phyloP scores from a whole-genome alignment of 805 yeast species.

The Starmerella apicola region DNA sequence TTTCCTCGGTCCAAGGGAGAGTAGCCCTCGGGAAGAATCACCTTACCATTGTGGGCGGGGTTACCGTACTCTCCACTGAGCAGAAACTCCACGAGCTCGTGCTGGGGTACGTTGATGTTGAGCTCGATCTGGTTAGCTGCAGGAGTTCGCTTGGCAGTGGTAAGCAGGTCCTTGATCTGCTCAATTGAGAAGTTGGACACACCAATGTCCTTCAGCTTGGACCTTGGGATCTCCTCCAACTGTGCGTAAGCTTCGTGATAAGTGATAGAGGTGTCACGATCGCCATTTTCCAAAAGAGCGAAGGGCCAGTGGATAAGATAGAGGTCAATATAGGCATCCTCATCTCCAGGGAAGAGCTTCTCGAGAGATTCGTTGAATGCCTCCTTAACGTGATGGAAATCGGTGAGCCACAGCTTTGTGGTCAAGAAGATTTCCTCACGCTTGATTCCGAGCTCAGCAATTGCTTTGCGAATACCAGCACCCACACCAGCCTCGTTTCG shows the following conservation, averaged over 20 bases:
- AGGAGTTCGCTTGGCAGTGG: conserved; percentile 37
- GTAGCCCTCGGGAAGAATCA: conserved; percentile 57
- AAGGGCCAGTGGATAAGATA: conserved; percentile 60
- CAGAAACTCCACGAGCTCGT: conserved; percentile 42
- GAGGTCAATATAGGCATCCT: conserved; percentile 51
- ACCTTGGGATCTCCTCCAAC: conserved; percentile 45
- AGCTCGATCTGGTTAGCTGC: conserved; percentile 65
- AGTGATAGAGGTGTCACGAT: conserved; percentile 19
- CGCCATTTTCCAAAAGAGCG: conserved; percentile 19
- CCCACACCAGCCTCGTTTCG: conserved; percentile 60
- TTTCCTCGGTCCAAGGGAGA: conserved; percentile 63
- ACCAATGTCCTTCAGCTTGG: conserved; percentile 55
- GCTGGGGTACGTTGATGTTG: conserved; percentile 62
- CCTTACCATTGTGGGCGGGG: conserved; percentile 29
- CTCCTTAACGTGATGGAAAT: conserved; percentile 30
- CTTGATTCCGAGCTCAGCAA: conserved; percentile 27
- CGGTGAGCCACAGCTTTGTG: conserved; percentile 46
- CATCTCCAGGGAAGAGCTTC: conserved; percentile 29
- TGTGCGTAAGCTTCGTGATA: conserved; percentile 49
- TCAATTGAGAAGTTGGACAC: conserved; percentile 57
- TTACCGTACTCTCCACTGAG: conserved; percentile 24
- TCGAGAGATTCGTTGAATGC: conserved; percentile 42
- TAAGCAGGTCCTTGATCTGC: conserved; percentile 39
- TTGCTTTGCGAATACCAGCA: conserved; percentile 29
- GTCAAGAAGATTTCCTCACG: conserved; percentile 47